Base-by-base conservation (phyloP, 306 rosid genomes). In the Vigna hirtella region DNA sequence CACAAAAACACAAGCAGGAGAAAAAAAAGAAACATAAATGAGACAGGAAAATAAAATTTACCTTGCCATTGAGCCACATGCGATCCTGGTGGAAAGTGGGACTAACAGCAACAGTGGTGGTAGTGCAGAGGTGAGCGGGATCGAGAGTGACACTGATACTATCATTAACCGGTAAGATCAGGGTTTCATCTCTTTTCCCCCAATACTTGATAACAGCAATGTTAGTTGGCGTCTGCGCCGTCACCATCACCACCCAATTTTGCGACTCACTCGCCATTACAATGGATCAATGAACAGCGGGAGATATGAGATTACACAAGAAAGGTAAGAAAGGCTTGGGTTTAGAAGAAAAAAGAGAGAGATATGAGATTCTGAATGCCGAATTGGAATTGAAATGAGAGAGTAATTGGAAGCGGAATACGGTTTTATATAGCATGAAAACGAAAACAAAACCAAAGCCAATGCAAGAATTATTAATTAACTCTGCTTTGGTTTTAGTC, bases 61-160 rank as follows among this genome's bases (percentile, higher is more conserved):
- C 98, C 94, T 95, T 84, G 84, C 93, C 89, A 78, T 95, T 95
- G 80, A 93, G 99, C 98, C 98, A 95, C 98, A 95, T 93, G 36
- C 94, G 96, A 82, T 95, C 99, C n/a, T 85, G 85, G 2, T 82
- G 82, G 51, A 95, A 95, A 83, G 76, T 18, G 6, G 99, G 97
- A 73, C 97, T 93, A 62, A 91, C 99, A 69, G 98, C 93, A 55
- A 95, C 99, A 17, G 97, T 93, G 86, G 99, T 95, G 45, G 92
- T 95, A 5, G 99, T 93, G 72, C 99, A 95, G 57, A 95, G 96
- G 64, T 95, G 98, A 53, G 9, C 76, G 18, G 98, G 99, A 83
- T 95, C 99, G 80, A 95, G 98, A 55, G 99, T 95, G 8, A 93
- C 97, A 62, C 99, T 95, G 70, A 93, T 95, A 67, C 99, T 95